Percentiles rank a stretch among this genome's conserved stretches.
These are phyloP conservation scores for Calycina herbarum DNA, from an alignment of 2,329 filamentous ascomycete species.

Conservation along the genomic window DNA sequence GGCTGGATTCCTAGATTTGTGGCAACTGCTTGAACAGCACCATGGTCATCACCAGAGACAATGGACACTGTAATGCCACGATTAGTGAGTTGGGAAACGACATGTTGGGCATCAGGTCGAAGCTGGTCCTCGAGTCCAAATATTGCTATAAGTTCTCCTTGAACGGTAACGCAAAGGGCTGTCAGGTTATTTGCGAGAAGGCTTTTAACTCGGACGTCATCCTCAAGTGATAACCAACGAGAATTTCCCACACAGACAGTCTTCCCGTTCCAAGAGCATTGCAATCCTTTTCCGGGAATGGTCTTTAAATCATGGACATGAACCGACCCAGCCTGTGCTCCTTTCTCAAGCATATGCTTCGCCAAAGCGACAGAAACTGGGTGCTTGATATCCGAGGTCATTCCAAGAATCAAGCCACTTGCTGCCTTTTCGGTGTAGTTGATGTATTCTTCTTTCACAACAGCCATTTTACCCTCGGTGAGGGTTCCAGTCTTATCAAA, in stretches of 20 bases:
- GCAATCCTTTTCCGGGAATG: constrained; percentile 49
- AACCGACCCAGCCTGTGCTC: constrained; percentile 19
- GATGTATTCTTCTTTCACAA: constrained; percentile 43
- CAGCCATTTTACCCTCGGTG: constrained; percentile 56
- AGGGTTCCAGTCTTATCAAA: constrained; percentile 83
- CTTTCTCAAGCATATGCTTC: constrained; percentile 34
- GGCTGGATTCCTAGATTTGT: constrained; percentile 42
- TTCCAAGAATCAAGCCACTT: constrained; percentile 38
- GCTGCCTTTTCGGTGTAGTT: constrained; percentile 26
- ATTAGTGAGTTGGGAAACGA: constrained; percentile 40
- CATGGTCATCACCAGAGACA: constrained; percentile 54
- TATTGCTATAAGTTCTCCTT: constrained; percentile 40
- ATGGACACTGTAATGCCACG: constrained; percentile 48
- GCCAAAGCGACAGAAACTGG: constrained; percentile 38
- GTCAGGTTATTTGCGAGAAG: constrained; percentile 44
- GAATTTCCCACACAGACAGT: constrained; percentile 51
- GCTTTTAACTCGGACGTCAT: constrained; percentile 37
- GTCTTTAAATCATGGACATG: constrained; percentile 39
- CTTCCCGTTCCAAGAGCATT: constrained; percentile 37
- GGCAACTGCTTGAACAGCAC: constrained; percentile 47
- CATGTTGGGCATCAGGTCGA: constrained; percentile 43
- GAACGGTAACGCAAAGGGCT: constrained; percentile 49
- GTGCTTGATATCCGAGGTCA: constrained; percentile 35
- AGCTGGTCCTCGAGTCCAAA: constrained; percentile 50
- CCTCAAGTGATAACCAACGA: constrained; percentile 45